Evolutionary conservation across 106 monocot species (phyloP), one percentile per base, ranked within the genome.

Genomic region (Dioscorea dumetorum): DNA sequence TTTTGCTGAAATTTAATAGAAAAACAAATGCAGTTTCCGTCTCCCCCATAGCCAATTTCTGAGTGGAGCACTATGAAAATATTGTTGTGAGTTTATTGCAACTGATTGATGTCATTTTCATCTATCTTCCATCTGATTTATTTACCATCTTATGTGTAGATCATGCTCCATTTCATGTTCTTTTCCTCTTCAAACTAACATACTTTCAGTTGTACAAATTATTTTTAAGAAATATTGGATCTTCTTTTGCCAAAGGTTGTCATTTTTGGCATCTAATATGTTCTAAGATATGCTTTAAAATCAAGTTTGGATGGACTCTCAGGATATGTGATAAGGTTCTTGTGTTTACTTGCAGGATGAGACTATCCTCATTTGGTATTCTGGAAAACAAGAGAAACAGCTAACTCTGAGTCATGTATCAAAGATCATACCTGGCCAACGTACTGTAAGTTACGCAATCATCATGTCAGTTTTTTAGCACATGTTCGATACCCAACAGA

Each of bases 341-440:
- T 69, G 18, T 57, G 34, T 69, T 18, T 69, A 17, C 57, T 22
- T 73, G 34, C 72, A 88, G 88, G 88, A 88, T 73, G 88, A 84
- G 81, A 68, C 80, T 13, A 13, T 74, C 50, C 50, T 88, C 22
- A 73, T 84, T 56, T 88, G 87, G 87, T 88, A 70, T 74, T 84
- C 87, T 24, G 81, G 81, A 15, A 84, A 81, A 52, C 75, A 78
- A 13, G 84, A 84, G 75, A 84, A 84, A 62, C 77, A 79, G 8
- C 83, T 86, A 22, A 77, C 72, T 61, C 61, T 82, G 22, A 74
- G 63, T n/a, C 71, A 76, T 64, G 87, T 88, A 1, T 88, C 84
- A 41, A 77, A 75, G 68, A 84, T 88, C 49, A 88, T 84, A 49
- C 87, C 87, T 62, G 87, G 87, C 12, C 87, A 88, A 34, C 80